Base-by-base conservation (phyloP, 1,284 basidiomycete genomes). In the Rhodotorula sp. region DNA sequence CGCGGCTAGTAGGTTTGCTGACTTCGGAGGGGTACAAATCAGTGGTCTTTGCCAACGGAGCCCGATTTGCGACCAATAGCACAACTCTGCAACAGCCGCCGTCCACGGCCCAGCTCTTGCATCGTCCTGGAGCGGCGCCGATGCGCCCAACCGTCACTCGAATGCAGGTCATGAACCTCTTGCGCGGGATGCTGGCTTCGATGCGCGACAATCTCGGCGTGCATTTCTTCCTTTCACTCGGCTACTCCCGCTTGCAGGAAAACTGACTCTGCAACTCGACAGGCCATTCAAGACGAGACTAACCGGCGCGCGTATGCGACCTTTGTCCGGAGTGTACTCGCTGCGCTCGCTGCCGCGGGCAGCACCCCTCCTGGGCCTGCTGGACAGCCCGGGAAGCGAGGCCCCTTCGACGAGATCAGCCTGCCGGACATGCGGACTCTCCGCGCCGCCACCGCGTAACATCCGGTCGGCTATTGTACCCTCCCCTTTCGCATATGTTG, bases 201-300 rank as follows among this genome's bases (percentile, higher is more conserved):
- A 70, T 78, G 71, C 62, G 67, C 14, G 73, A 75, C 61, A 69
- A 72, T 26, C 67, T 78, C 33, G 33, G 57, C 22, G 72, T 74
- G 30, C 15, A 72, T 63, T 8, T 20, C 30, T 10, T 14, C n/a
- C 33, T 45, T 12, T 44, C 18, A 20, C n/a, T 42, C n/a, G 26
- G 4, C 24, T 15, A 53, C 33, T 4, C 30, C 30, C 45, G 8
- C 20, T 17, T 10, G 24, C 48, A 14, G 22, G n/a, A 2, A 2
- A 59, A 22, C 33, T 45, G 29, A 44, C 29, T 7, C 14, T n/a
- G n/a, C 42, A 14, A 22, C 20, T 8, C 1, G 20, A 24, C 60
- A 73, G 73, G 65, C 67, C 3, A 67, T 69, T 7, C 54, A 42
- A 17, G 66, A 65, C 48, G 70, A 69, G n/a, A 10, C 26, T 1